Evolutionary conservation across 139 green algal species (phyloP).

Genomic region (Tetraselmis chui): DNA sequence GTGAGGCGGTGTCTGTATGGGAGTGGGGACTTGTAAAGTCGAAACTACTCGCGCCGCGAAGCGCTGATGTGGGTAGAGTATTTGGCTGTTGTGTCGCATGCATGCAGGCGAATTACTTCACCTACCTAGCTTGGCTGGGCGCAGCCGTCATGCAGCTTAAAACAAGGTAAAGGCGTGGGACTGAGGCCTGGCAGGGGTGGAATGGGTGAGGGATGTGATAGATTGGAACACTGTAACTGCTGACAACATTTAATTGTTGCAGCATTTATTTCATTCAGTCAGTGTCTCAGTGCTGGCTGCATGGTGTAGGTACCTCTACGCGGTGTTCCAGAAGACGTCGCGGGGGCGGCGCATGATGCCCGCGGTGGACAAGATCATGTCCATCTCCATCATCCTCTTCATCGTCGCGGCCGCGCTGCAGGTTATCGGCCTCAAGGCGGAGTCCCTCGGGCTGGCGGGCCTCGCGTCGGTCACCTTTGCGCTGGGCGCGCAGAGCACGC

Average conservation of each 20-base stretch:
- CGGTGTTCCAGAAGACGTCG: neutral
- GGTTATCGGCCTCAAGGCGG: neutral
- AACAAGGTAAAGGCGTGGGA: neutral
- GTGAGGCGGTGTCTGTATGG: too few species aligned
- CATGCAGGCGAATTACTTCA: neutral
- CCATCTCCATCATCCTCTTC: neutral
- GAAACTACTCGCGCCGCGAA: too few species aligned
- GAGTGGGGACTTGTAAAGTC: too few species aligned
- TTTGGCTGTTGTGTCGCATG: too few species aligned
- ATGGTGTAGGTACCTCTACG: neutral
- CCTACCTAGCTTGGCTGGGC: neutral
- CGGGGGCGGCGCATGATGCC: neutral
- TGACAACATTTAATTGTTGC: too few species aligned
- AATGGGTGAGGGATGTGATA: too few species aligned
- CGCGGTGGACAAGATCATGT: neutral
- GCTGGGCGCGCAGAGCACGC: neutral
- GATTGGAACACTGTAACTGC: too few species aligned
- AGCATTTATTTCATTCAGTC: too few species aligned
- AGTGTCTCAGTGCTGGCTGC: too few species aligned
- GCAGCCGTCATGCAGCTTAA: neutral
- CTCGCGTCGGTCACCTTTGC: neutral
- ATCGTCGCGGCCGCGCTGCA: neutral
- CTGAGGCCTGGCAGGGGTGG: neutral
- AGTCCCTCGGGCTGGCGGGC: neutral
- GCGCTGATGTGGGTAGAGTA: too few species aligned